Conservation (phyloP, 2,329 filamentous ascomycete genomes). For the Dryadomyces sulphureus region DNA sequence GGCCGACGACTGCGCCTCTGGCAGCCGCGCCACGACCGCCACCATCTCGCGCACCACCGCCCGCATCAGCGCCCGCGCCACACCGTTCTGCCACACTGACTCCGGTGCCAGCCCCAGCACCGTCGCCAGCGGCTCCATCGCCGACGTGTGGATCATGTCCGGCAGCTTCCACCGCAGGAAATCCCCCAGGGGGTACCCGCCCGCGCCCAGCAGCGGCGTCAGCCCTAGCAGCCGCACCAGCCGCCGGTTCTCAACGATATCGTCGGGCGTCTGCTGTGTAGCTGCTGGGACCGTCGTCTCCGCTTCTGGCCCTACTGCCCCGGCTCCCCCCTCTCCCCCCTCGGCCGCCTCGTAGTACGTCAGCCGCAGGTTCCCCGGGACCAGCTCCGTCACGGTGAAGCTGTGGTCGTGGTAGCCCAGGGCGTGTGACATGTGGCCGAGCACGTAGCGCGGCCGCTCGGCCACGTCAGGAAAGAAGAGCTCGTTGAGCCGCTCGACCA, state of each 20-base stretch:
- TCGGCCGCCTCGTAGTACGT: conserved; percentile 13
- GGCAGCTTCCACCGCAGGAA: conserved; percentile 66
- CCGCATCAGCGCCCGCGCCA: conserved; percentile 51
- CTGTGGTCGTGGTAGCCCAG: conserved; percentile 18
- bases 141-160: conserved; percentile 56
- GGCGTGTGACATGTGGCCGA: conserved; percentile 44
- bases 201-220: conserved; percentile 45
- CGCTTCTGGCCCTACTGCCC: neutral
- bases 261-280: neutral
- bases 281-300: neutral
- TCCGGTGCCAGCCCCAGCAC: conserved; percentile 65
- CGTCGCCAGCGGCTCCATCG: conserved; percentile 71
- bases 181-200: conserved; percentile 39
- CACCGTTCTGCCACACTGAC: conserved; percentile 50
- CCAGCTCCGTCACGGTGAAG: conserved; percentile 15
- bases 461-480: conserved; percentile 52
- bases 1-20: conserved; percentile 52
- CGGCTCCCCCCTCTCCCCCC: neutral
- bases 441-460: conserved; percentile 58
- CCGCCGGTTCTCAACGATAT: conserved; percentile 23
- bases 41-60: conserved; percentile 62
- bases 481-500: conserved; percentile 63
- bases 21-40: conserved; percentile 54
- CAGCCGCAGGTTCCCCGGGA: conserved; percentile 19
- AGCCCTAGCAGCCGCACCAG: conserved; percentile 50